Evolutionary conservation across 805 yeast genomes (phyloP), one percentile per base, ranked within the genome.

Genomic region (Alloascoidea africana): DNA sequence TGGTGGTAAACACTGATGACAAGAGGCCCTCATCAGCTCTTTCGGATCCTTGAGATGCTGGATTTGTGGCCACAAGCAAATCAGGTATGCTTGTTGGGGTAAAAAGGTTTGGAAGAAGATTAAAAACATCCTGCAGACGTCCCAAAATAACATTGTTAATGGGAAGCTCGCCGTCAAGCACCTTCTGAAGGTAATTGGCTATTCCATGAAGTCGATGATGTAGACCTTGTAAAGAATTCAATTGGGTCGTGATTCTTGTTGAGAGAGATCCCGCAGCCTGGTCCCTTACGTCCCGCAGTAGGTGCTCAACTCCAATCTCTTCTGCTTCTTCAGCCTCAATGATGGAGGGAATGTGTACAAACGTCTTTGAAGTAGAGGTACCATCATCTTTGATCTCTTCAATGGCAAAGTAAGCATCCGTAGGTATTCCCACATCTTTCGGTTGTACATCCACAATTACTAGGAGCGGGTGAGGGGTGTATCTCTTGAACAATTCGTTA

Each of bases 291-390:
- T 91, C 98, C 52, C 97, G 76, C 42, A 91, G 61, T 42, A 91
- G 61, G 56, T 91, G 99, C 58, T 91, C 99, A 11, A 91, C 99
- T 44, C 98, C 99, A 47, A 91, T 91, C 59, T 91, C 99, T 60
- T 91, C 99, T 5, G 98, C 98, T 55, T 91, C 99, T 54, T 91
- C 98, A 2, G 99, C 99, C 54, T 83, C 89, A 45, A 93, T 85
- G 18, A 73, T 66, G 11, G 96, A 83, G 6, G 97, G 96, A 18
- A 89, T 75, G 58, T 91, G 98, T 35, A 83, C 73, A 61, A 91
- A 91, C 3, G 96, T 86, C 59, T 80, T 79, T 53, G 85, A 94
- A 5, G 94, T 82, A 3, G 87, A 74, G 1, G 95, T 73, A 15
- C 98, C 98, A 57, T 91, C 97, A 50, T 86, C 93, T 53, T 86